phyloP scores from a whole-genome alignment of 1,284 basidiomycete species.

The Cutaneotrichosporon daszewskae region DNA sequence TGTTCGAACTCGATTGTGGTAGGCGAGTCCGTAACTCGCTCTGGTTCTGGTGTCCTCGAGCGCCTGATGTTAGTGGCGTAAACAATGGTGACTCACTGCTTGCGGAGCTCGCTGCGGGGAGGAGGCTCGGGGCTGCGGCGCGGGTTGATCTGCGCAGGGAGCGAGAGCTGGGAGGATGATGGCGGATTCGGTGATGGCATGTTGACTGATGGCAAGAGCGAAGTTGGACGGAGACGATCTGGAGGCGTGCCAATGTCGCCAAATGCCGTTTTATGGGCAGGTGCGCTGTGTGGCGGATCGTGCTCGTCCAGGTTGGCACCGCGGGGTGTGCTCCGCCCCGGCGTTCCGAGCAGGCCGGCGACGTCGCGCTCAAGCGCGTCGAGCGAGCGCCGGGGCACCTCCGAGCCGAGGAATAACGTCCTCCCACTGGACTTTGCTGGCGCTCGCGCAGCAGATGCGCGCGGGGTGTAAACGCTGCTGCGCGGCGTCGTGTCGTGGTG shows the following conservation, averaged over 20 bases:
- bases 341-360: background rate
- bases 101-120: constrained; percentile 33
- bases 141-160: background rate
- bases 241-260: constrained; percentile 1
- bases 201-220: constrained; percentile 1
- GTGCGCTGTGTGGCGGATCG: constrained; percentile 16
- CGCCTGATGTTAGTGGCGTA: background rate
- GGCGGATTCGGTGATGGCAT: background rate
- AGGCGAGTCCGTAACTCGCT: background rate
- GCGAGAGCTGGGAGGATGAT: background rate
- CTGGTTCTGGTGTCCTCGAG: too few relatives aligned
- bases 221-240: constrained; percentile 5
- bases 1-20: background rate
- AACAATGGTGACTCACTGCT: constrained; percentile 25
- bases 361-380: constrained; percentile 20
- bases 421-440: constrained; percentile 1
- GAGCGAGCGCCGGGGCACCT: constrained; percentile 14
- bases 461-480: constrained; percentile 5
- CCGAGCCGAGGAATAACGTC: constrained; percentile 17
- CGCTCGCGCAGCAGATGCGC: background rate
- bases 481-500: constrained; percentile 10
- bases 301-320: constrained; percentile 2
- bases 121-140: constrained; percentile 34
- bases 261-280: constrained; percentile 11
- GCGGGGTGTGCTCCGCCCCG: constrained; percentile 1